Percentiles rank a stretch among this genome's conserved stretches.
Evolutionary conservation across 768 basidiomycete species (phyloP).

Genomic region (Suillus subluteus): DNA sequence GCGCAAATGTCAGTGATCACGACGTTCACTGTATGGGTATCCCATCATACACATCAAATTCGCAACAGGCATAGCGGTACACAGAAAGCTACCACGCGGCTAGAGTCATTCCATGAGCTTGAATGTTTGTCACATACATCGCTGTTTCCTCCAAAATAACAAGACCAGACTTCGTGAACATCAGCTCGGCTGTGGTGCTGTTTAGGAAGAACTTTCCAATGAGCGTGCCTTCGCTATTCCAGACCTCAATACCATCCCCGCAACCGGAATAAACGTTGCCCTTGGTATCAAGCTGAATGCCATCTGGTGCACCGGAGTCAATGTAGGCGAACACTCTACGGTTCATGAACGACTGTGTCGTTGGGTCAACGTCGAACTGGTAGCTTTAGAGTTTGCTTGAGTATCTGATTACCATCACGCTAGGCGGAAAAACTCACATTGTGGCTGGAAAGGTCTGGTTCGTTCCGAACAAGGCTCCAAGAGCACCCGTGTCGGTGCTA

Average conservation of each 20-base stretch:
- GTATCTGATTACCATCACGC: background rate
- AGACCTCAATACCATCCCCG: conserved; percentile 55
- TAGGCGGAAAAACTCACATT: conserved; percentile 21
- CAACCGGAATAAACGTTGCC: conserved; percentile 68
- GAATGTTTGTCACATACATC: conserved; percentile 14
- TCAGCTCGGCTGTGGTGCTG: conserved; percentile 11
- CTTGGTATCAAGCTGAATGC: conserved; percentile 58
- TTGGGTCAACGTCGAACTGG: conserved; percentile 61
- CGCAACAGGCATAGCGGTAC: background rate
- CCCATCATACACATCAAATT: background rate
- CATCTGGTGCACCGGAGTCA: conserved; percentile 68
- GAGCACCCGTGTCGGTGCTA: conserved; percentile 29
- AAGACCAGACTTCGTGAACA: conserved; percentile 15
- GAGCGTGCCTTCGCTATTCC: conserved; percentile 52
- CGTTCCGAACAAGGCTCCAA: conserved; percentile 21
- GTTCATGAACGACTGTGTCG: conserved; percentile 53
- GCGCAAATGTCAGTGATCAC: no score
- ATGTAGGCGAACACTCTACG: conserved; percentile 64
- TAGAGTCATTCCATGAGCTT: conserved; percentile 11
- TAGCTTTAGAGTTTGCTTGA: conserved; percentile 44
- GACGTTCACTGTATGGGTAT: no score
- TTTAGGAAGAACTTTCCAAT: conserved; percentile 64
- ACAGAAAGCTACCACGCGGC: background rate
- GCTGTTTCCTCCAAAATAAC: conserved; percentile 7
- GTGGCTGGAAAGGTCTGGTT: conserved; percentile 29